phyloP scores from a whole-genome alignment of 768 basidiomycete genomes.

The Lentinus tigrinus region DNA sequence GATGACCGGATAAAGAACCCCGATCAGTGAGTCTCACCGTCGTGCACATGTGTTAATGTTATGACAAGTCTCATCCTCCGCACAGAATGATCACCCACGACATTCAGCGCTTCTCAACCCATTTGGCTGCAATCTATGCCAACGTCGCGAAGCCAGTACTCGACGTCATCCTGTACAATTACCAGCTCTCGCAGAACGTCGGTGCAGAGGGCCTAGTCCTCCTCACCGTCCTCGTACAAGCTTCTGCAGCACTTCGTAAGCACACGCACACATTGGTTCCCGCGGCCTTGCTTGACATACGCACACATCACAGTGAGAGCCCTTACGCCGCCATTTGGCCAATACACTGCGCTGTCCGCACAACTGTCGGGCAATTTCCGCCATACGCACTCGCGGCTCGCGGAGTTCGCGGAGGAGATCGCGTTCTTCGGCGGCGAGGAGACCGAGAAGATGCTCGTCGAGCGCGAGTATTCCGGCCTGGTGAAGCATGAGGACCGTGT shows the following conservation, averaged over 20 bases:
- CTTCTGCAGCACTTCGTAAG: slow-evolving; percentile 79
- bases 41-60: too few species aligned
- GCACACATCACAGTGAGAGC: slow-evolving; percentile 60
- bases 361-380: slow-evolving; percentile 86
- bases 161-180: slow-evolving; percentile 94
- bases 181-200: slow-evolving; percentile 89
- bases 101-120: slow-evolving; percentile 87
- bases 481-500: slow-evolving; percentile 85
- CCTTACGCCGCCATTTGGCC: slow-evolving; percentile 89
- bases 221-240: slow-evolving; percentile 81
- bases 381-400: slow-evolving; percentile 87
- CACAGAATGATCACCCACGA: slow-evolving; percentile 92
- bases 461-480: slow-evolving; percentile 82
- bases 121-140: slow-evolving; percentile 90
- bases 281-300: not conserved
- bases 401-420: slow-evolving; percentile 86
- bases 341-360: slow-evolving; percentile 85
- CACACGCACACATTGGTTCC: slow-evolving; percentile 17
- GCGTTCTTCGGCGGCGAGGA: slow-evolving; percentile 88
- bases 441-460: slow-evolving; percentile 88
- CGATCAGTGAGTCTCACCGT: slow-evolving; percentile 77
- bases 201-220: slow-evolving; percentile 89
- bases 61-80: slow-evolving; percentile 16
- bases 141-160: slow-evolving; percentile 93
- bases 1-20: slow-evolving; percentile 96